phyloP scores from a whole-genome alignment of 768 basidiomycete genomes.

The Strobilomyces confusus region DNA sequence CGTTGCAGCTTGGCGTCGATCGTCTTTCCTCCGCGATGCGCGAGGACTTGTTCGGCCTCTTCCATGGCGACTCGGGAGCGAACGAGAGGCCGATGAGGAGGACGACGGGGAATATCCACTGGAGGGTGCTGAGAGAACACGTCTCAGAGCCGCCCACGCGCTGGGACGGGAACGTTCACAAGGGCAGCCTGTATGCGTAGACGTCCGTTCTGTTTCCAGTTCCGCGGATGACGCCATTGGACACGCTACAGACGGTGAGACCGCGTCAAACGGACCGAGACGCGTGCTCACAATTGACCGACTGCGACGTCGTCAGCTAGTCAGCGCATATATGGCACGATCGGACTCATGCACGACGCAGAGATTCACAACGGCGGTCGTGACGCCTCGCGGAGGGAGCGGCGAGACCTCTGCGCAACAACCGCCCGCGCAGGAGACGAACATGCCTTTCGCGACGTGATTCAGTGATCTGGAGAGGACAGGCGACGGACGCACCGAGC shows the following conservation, averaged over 20 bases:
- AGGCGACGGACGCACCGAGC: no score
- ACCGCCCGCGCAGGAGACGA: no score
- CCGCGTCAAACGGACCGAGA: not conserved
- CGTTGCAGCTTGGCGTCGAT: conserved; percentile 22
- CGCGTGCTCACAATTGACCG: conserved; percentile 18
- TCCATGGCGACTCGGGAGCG: conserved; percentile 23
- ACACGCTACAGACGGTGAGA: conserved; percentile 11
- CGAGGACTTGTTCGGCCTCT: not conserved
- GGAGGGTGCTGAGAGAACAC: conserved; percentile 20
- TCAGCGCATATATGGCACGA: no score
- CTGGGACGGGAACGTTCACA: conserved; percentile 12
- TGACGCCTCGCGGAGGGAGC: no score
- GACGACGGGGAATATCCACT: conserved; percentile 32
- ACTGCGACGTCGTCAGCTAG: no score
- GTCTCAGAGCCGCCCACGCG: not conserved
- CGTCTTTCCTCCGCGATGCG: conserved; percentile 18
- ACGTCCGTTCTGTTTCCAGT: conserved; percentile 19
- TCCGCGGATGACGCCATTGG: conserved; percentile 23
- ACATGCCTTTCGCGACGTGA: no score
- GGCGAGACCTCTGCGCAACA: no score
- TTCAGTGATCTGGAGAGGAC: no score
- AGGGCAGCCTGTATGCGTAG: conserved; percentile 26
- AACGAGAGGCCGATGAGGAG: conserved; percentile 30
- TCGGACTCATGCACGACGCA: no score
- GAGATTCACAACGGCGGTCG: no score